Evolutionary conservation across 208 protist genomes (phyloP).

Genomic region (Endotrypanum monterogeii): DNA sequence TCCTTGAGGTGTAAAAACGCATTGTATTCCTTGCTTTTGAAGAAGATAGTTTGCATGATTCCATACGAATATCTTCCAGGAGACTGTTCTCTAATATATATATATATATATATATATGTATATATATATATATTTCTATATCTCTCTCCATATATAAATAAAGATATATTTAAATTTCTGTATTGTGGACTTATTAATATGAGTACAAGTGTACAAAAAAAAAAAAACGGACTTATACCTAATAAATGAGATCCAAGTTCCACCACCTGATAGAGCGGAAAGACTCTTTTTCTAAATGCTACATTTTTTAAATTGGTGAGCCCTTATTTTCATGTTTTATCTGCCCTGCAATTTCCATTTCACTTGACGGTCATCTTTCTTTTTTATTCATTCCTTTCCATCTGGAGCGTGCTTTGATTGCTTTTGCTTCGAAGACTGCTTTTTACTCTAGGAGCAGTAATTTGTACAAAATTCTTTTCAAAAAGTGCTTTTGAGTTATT

Average conservation of each 20-base stretch:
- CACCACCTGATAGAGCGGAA: not conserved
- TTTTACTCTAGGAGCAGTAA: not conserved
- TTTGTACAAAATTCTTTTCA: not conserved
- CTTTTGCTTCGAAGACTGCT: not conserved
- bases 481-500: not conserved
- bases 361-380: not conserved
- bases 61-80: not conserved
- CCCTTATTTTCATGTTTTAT: not conserved
- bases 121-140: not conserved
- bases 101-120: not conserved
- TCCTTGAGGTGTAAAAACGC: not conserved
- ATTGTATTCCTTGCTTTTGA: not conserved
- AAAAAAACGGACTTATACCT: not conserved
- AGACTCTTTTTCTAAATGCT: not conserved
- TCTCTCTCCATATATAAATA: too few species aligned
- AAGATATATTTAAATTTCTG: not conserved
- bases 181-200: not conserved
- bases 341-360: not conserved
- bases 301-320: not conserved
- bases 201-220: not conserved
- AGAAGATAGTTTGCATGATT: not conserved
- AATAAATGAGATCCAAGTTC: not conserved
- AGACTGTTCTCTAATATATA: not conserved
- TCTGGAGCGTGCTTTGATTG: not conserved
- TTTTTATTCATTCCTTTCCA: not conserved